A percentile compares a stretch with the other conserved stretches of the same genome.
These are phyloP conservation scores for Physcomitrellopsis africana DNA, from an alignment of 225 moss, liverwort and hornwort genomes.

Conservation along the genomic window DNA sequence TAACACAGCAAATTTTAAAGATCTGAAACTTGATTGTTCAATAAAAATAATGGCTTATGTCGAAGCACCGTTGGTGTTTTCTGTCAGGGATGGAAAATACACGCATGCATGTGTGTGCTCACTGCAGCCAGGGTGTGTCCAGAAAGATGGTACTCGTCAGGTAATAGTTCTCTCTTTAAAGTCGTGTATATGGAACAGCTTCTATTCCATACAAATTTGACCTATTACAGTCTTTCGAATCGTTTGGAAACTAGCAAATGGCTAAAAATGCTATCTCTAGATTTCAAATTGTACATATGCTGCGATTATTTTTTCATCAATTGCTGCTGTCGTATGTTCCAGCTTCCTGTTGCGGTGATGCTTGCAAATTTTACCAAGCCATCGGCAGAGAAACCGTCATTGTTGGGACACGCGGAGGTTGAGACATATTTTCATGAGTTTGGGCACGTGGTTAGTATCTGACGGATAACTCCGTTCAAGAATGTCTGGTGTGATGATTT, in stretches of 20 bases:
- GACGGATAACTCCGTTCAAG: conserved; percentile 7
- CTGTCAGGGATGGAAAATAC: conserved; percentile 84
- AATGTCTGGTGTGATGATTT: background rate
- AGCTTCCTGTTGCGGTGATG: conserved; percentile 98
- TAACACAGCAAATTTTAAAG: too few species aligned
- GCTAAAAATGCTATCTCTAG: background rate
- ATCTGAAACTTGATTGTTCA: too few species aligned
- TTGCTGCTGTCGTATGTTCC: conserved; percentile 36
- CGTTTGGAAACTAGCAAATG: background rate
- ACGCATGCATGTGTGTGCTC: conserved; percentile 94
- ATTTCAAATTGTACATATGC: too few species aligned
- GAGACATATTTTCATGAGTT: conserved; percentile 96
- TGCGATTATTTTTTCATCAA: conserved; percentile 14
- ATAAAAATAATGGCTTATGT: background rate
- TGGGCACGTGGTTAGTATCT: conserved; percentile 87
- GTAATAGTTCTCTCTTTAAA: conserved; percentile 36
- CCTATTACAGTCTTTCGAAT: background rate
- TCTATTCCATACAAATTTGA: background rate
- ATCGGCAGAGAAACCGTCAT: conserved; percentile 74
- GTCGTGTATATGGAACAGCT: conserved; percentile 12
- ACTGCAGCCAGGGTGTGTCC: conserved; percentile 92
- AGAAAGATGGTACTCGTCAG: conserved; percentile 88
- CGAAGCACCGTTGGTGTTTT: conserved; percentile 18
- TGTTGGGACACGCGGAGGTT: conserved; percentile 88
- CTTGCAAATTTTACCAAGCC: conserved; percentile 91